Evolutionary conservation across 192 early-diverging fungal genomes (phyloP).

Genomic region (Coemansia sp.): DNA sequence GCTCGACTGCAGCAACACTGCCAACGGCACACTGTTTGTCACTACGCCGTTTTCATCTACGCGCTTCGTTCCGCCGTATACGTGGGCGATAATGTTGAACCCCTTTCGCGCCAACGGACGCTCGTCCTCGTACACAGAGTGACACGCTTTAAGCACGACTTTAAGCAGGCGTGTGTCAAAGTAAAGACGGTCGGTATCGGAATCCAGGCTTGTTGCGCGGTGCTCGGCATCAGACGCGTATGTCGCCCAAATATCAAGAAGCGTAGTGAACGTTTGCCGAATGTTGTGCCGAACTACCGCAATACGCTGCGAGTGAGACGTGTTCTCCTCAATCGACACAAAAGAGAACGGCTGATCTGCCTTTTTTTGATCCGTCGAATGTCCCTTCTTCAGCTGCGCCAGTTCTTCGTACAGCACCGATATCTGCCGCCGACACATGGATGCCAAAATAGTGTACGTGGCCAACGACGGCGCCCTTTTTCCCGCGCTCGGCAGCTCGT

Average conservation of each 20-base stretch:
- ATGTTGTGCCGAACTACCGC: constrained; percentile 27
- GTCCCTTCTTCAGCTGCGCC: neutral
- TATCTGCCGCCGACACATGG: constrained; percentile 37
- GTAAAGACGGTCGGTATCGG: neutral
- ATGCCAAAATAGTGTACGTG: constrained; percentile 43
- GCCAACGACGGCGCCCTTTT: constrained; percentile 31
- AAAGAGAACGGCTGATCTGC: no score
- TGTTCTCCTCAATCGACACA: neutral
- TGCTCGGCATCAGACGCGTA: constrained; percentile 29
- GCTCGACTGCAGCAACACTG: constrained; percentile 4
- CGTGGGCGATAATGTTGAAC: constrained; percentile 24
- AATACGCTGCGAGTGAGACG: neutral
- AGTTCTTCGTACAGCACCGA: constrained; percentile 13
- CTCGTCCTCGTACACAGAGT: constrained; percentile 27
- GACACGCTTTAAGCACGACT: constrained; percentile 38
- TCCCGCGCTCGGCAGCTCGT: constrained; percentile 21
- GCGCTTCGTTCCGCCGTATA: constrained; percentile 30
- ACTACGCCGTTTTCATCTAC: neutral
- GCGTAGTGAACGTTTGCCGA: constrained; percentile 14
- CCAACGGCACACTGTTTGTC: constrained; percentile 8
- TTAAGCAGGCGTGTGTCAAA: constrained; percentile 19
- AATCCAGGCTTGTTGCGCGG: constrained; percentile 4
- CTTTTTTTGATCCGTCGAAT: no score
- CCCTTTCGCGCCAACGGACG: constrained; percentile 40
- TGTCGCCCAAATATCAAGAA: constrained; percentile 25